Percentiles rank a stretch among this genome's conserved stretches.
Evolutionary conservation across 768 basidiomycete genomes (phyloP).

Genomic region (Rhodosporidiobolus sp.): DNA sequence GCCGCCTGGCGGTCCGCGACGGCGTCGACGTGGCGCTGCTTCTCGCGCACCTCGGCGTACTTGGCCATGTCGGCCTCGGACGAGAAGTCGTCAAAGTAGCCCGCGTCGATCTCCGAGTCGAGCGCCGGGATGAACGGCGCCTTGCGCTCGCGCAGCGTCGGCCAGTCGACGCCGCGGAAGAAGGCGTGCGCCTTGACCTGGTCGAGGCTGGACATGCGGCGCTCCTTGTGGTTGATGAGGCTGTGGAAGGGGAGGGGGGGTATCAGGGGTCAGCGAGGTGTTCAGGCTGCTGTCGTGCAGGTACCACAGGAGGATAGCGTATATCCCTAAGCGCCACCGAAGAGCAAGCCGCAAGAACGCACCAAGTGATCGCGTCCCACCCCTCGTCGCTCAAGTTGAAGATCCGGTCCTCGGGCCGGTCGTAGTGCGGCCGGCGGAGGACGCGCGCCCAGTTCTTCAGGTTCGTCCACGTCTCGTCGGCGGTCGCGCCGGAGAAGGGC

Average conservation of each 20-base stretch:
- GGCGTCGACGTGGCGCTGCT: conserved; percentile 86
- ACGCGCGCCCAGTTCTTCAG: conserved; percentile 96
- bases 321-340: neutral
- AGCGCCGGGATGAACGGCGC: conserved; percentile 93
- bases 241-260: neutral
- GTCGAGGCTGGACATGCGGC: conserved; percentile 69
- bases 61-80: conserved; percentile 93
- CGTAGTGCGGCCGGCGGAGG: conserved; percentile 87
- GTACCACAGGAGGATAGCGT: no score
- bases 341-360: conserved; percentile 36
- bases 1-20: conserved; percentile 55
- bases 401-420: conserved; percentile 89
- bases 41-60: conserved; percentile 96
- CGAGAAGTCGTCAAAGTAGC: conserved; percentile 52
- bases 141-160: conserved; percentile 63
- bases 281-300: neutral
- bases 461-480: conserved; percentile 99
- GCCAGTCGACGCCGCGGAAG: conserved; percentile 74
- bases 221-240: conserved; percentile 79
- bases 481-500: conserved; percentile 90
- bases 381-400: conserved; percentile 91
- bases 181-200: conserved; percentile 77
- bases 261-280: neutral
- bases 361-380: conserved; percentile 92
- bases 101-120: conserved; percentile 77